Conservation (phyloP, 1,284 basidiomycete genomes). For the Papiliotrema fonsecae region DNA sequence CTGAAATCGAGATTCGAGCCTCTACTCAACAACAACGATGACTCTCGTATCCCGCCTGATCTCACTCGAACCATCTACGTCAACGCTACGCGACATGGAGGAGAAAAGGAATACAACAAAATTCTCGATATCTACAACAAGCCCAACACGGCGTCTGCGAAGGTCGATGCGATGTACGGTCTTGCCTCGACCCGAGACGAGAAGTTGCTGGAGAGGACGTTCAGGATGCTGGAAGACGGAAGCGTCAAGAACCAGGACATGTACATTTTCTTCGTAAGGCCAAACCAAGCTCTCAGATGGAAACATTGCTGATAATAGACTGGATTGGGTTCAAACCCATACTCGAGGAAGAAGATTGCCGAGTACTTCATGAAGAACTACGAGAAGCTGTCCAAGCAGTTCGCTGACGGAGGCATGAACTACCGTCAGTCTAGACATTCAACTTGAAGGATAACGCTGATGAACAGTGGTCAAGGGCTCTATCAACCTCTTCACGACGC, state of each 20-base stretch:
- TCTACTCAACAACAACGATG: slow-evolving; percentile 68
- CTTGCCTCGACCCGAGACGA: slow-evolving; percentile 35
- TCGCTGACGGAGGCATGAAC: slow-evolving; percentile 58
- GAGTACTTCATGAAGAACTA: slow-evolving; percentile 60
- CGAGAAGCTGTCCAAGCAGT: slow-evolving; percentile 65
- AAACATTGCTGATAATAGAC: slow-evolving; percentile 35
- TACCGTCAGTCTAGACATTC: slow-evolving; percentile 28
- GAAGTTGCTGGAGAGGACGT: slow-evolving; percentile 57
- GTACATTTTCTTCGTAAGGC: slow-evolving; percentile 50
- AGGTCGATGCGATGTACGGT: slow-evolving; percentile 61
- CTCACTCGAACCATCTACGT: slow-evolving; percentile 52
- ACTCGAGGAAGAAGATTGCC: slow-evolving; percentile 33
- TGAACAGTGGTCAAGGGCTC: slow-evolving; percentile 51
- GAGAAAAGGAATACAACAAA: slow-evolving; percentile 70
- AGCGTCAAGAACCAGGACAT: slow-evolving; percentile 63
- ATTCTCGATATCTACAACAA: slow-evolving; percentile 66
- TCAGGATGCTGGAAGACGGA: slow-evolving; percentile 55
- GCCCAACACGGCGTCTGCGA: slow-evolving; percentile 66
- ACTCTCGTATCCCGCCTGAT: slow-evolving; percentile 73
- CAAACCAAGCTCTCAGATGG: not conserved
- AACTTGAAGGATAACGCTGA: slow-evolving; percentile 12
- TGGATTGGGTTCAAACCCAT: slow-evolving; percentile 43
- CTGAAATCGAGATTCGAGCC: slow-evolving; percentile 68
- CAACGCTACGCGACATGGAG: slow-evolving; percentile 65
- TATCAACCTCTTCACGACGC: slow-evolving; percentile 60